phyloP scores from a whole-genome alignment of 2,329 filamentous ascomycete species.

The Acephala macrosclerotiorum region DNA sequence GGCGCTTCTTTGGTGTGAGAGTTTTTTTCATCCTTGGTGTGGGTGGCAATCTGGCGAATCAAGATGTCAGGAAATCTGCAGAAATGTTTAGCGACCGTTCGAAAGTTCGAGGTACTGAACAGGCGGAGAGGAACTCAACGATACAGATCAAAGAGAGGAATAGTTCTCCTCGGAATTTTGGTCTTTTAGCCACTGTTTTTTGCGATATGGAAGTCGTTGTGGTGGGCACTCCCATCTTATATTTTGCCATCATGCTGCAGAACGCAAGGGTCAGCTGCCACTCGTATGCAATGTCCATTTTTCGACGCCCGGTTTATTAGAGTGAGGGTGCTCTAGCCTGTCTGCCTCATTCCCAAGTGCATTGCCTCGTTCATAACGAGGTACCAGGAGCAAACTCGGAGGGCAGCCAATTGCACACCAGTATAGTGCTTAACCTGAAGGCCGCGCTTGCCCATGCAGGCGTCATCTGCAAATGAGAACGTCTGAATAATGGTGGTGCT shows the following conservation, averaged over 20 bases:
- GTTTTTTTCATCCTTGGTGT: background rate
- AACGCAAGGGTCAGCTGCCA: constrained; percentile 9
- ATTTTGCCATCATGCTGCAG: constrained; percentile 5
- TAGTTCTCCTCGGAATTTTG: background rate
- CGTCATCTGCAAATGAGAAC: background rate
- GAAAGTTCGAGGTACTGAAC: constrained; percentile 13
- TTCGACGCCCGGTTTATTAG: constrained; percentile 1
- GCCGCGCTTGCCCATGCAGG: constrained; percentile 8
- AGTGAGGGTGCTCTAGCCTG: constrained; percentile 7
- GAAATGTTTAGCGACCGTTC: constrained; percentile 13
- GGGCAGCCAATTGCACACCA: constrained; percentile 8
- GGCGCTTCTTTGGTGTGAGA: background rate
- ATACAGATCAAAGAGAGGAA: background rate
- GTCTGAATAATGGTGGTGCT: background rate
- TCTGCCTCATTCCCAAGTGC: constrained; percentile 5
- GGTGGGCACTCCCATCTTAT: constrained; percentile 9
- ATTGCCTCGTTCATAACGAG: constrained; percentile 3
- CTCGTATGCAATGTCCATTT: constrained; percentile 1
- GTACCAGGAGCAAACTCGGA: constrained; percentile 4
- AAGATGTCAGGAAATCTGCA: constrained; percentile 5
- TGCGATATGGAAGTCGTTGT: background rate
- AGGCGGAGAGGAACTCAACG: constrained; percentile 2
- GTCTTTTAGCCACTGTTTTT: background rate
- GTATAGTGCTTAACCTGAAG: background rate
- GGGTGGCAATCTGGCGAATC: constrained; percentile 12